Base-by-base conservation (phyloP, 495 filamentous ascomycete species). In the Penicillium paxilli region DNA sequence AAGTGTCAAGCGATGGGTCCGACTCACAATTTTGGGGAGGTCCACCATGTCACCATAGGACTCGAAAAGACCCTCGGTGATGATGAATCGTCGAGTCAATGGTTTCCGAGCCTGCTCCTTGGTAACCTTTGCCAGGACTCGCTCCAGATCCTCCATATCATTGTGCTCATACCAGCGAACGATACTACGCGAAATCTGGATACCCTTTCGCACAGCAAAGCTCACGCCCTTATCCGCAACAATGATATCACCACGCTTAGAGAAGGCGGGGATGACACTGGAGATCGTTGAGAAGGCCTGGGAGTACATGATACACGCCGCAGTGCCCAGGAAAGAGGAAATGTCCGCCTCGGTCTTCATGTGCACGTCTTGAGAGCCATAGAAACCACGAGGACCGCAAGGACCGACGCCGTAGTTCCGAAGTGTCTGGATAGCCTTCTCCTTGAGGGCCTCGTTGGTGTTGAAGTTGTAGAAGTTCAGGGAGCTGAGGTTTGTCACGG, bases 401-500 rank as follows among this genome's bases (percentile, higher is more conserved):
- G 94, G 92, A 19, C 94, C 94, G 30, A 98, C 95, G 37, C 94
- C 94, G 62, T 99, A 98, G 53, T 86, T 93, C 46, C 93, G 89
- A 21, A 99, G 81, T 5, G 92, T 94, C 64, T 91, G 87, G 56
- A 98, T 90, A 0, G 92, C 94, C 66, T 95, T 92, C 49, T 96
- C 91, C 66, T 96, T 97, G 60, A 99, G 83, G 8, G 85, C 80
- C 52, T 97, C 92, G 66, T 96, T 96, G 20, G 83, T 85, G 57
- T 92, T 88, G 63, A 99, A 90, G 70, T 99, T 98, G 79, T 94
- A 99, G 72, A 91, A 95, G 64, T 98, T 98, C 73, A 89, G 93
- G 5, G 90, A 93, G 25, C 89, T 92, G 32, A 98, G 84, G 67
- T 99, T 98, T 44, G 80, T 88, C 19, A 96, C 94, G 10, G 89